These are phyloP conservation scores for Eucalyptus fibrosa DNA, from an alignment of 345 rosid genomes.

Conservation along the genomic window DNA sequence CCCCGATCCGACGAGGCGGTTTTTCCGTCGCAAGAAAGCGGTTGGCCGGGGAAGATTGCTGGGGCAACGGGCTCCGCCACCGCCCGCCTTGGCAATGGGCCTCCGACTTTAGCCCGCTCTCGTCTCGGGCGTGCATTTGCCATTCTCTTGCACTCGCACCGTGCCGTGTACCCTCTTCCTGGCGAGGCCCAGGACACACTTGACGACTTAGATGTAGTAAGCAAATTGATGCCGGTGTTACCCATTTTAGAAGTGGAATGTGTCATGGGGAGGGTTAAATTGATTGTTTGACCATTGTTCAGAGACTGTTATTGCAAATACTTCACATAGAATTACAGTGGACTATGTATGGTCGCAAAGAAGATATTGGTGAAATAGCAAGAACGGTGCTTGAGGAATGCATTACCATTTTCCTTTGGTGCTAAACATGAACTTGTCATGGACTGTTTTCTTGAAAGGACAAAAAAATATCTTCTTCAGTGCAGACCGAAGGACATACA, in stretches of 20 bases:
- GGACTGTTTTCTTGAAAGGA: not conserved
- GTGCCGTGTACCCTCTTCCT: not conserved
- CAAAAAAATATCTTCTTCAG: not conserved
- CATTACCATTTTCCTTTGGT: not conserved
- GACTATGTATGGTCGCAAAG: not conserved
- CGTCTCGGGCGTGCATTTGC: not conserved
- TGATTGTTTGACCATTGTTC: not conserved
- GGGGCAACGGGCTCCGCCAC: not conserved
- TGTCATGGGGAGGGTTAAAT: not conserved
- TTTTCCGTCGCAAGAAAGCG: not conserved
- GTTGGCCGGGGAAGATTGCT: not conserved
- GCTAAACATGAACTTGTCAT: not conserved
- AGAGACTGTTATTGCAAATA: not conserved
- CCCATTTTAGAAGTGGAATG: not conserved
- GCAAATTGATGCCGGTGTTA: not conserved
- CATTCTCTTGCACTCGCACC: not conserved
- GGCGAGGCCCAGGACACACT: not conserved
- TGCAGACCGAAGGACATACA: not conserved
- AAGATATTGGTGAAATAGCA: not conserved
- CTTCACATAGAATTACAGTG: not conserved
- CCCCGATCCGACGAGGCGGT: not conserved
- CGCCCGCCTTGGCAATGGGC: not conserved
- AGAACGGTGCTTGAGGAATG: not conserved
- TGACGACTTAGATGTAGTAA: not conserved
- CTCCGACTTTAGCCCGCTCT: not conserved